Conservation (phyloP, 352 stramenopile species). For the Bremia lactucae region DNA sequence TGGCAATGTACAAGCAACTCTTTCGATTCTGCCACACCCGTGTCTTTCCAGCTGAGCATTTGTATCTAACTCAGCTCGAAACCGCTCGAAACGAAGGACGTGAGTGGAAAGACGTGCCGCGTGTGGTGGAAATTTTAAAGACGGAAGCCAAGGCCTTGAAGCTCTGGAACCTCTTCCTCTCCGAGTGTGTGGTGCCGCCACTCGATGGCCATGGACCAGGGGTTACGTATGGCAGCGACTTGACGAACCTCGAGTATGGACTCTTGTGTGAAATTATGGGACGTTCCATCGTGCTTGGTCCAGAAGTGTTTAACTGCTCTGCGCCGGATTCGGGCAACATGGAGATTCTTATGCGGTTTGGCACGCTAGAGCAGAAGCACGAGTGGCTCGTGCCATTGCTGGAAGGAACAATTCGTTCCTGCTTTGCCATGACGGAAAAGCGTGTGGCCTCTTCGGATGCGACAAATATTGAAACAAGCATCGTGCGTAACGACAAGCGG, state of each 20-base stretch:
- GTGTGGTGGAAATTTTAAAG: constrained; percentile 88
- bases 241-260: constrained; percentile 91
- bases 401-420: constrained; percentile 88
- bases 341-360: constrained; percentile 94
- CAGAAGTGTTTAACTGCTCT: constrained; percentile 95
- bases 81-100: constrained; percentile 37
- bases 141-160: constrained; percentile 79
- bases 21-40: constrained; percentile 81
- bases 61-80: constrained; percentile 72
- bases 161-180: constrained; percentile 96
- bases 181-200: constrained; percentile 37
- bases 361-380: constrained; percentile 86
- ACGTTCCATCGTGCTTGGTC: constrained; percentile 73
- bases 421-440: constrained; percentile 97
- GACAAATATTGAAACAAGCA: constrained; percentile 89
- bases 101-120: constrained; percentile 78
- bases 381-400: constrained; percentile 89
- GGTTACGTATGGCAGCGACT: constrained; percentile 53
- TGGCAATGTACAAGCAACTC: constrained; percentile 76
- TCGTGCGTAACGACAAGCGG: constrained; percentile 51
- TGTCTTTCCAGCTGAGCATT: constrained; percentile 85
- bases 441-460: constrained; percentile 92
- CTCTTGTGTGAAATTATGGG: constrained; percentile 95
- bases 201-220: constrained; percentile 30
- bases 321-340: constrained; percentile 98